phyloP scores from a whole-genome alignment of 257 asterid genomes.

The Asclepias syriaca region DNA sequence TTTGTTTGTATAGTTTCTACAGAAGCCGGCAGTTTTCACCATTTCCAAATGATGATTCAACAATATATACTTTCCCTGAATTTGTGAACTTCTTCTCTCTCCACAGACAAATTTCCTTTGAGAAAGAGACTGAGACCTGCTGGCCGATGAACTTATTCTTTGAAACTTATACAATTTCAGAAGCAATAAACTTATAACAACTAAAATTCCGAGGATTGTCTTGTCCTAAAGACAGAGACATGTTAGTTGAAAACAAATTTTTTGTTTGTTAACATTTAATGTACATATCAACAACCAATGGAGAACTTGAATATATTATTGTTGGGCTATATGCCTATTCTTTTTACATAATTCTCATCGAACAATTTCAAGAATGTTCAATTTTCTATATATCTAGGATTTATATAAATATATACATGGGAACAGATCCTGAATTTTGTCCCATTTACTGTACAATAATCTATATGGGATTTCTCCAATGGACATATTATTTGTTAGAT shows the following conservation, averaged over 20 bases:
- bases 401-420: background rate
- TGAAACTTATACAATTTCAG: background rate
- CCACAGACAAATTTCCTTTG: background rate
- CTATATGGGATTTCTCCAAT: background rate
- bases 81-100: background rate
- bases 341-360: no score
- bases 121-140: background rate
- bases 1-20: background rate
- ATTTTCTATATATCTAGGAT: background rate
- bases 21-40: slow-evolving; percentile 2
- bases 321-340: background rate
- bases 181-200: background rate
- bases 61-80: background rate
- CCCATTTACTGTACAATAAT: no score
- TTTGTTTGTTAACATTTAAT: background rate
- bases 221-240: background rate
- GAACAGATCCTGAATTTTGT: background rate
- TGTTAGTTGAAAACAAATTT: background rate
- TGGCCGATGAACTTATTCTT: background rate
- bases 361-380: background rate
- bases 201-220: background rate
- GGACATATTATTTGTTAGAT: no score
- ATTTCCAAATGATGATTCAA: background rate
- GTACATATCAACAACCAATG: background rate
- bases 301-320: background rate